Percentiles rank a stretch among this genome's conserved stretches.
Evolutionary conservation across 2,329 filamentous ascomycete species (phyloP).

Genomic region (Paracoccidioides lutzii): DNA sequence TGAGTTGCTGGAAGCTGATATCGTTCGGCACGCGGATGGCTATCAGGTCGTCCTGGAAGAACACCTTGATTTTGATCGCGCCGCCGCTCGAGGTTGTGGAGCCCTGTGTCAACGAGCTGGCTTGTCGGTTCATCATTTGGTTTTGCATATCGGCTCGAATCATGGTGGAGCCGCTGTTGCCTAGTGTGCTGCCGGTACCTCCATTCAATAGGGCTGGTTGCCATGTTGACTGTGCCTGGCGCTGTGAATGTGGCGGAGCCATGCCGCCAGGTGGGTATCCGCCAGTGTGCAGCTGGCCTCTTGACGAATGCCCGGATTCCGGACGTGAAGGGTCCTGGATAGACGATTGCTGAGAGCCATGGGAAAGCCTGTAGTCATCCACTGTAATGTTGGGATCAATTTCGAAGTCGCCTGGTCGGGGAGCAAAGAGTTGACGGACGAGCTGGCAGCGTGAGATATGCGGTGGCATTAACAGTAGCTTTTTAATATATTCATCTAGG

Average conservation of each 20-base stretch:
- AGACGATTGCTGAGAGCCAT: slow-evolving; percentile 54
- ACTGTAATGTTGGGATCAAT: slow-evolving; percentile 48
- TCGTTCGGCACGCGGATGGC: slow-evolving; percentile 78
- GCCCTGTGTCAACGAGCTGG: slow-evolving; percentile 41
- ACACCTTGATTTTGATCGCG: slow-evolving; percentile 86
- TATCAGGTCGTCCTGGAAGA: slow-evolving; percentile 82
- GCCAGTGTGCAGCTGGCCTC: slow-evolving; percentile 47
- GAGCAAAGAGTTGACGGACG: slow-evolving; percentile 82
- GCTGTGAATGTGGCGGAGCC: slow-evolving; percentile 19
- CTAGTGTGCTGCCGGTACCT: slow-evolving; percentile 11
- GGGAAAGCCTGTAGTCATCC: slow-evolving; percentile 59
- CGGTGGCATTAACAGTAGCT: slow-evolving; percentile 65
- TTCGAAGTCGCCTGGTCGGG: slow-evolving; percentile 83
- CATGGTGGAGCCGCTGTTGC: slow-evolving; percentile 8
- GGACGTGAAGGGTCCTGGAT: slow-evolving; percentile 48
- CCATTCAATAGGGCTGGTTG: slow-evolving; percentile 13
- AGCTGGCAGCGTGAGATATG: slow-evolving; percentile 77
- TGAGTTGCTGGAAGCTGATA: slow-evolving; percentile 63
- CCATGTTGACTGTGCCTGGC: slow-evolving; percentile 28
- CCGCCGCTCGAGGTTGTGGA: slow-evolving; percentile 31
- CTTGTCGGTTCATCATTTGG: slow-evolving; percentile 34
- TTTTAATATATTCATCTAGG: slow-evolving; percentile 89
- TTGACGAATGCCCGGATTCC: slow-evolving; percentile 49
- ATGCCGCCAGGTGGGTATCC: slow-evolving; percentile 20
- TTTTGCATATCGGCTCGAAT: slow-evolving; percentile 18